Evolutionary conservation across 1,139 yeast genomes (phyloP).

Genomic region (Yamadazyma jaroonii): DNA sequence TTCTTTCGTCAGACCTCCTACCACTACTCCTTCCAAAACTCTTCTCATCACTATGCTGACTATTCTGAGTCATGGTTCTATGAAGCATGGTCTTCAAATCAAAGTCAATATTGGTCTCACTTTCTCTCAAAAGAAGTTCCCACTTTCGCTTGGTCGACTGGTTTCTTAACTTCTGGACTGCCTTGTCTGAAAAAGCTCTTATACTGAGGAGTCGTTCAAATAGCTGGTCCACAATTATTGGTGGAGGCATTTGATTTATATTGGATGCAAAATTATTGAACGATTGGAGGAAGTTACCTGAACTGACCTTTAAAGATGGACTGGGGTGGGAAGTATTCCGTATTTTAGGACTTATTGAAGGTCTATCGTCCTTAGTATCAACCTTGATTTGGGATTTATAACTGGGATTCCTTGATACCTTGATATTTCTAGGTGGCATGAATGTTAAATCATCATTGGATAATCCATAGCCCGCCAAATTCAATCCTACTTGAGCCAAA

Average conservation of each 20-base stretch:
- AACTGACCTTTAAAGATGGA: no score
- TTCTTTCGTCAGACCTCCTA: background rate
- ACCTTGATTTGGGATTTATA: constrained; percentile 14
- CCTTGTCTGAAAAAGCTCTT: constrained; percentile 37
- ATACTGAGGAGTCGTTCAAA: constrained; percentile 39
- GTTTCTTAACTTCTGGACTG: constrained; percentile 28
- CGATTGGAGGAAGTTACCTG: constrained; percentile 25
- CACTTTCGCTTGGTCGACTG: constrained; percentile 41
- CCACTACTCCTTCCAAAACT: background rate
- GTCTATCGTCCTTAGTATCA: constrained; percentile 6
- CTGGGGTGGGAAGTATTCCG: background rate
- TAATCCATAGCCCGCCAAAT: constrained; percentile 20
- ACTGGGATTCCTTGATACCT: constrained; percentile 6
- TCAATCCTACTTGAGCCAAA: constrained; percentile 12
- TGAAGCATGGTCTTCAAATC: constrained; percentile 24
- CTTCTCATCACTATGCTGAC: constrained; percentile 8
- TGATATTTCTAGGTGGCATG: constrained; percentile 18
- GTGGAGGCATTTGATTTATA: constrained; percentile 34
- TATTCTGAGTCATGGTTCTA: constrained; percentile 7
- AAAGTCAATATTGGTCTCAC: constrained; percentile 36
- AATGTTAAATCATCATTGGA: constrained; percentile 22
- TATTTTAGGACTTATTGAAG: constrained; percentile 1
- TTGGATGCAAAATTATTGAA: constrained; percentile 31
- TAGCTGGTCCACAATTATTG: constrained; percentile 35
- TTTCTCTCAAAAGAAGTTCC: constrained; percentile 44